These are phyloP conservation scores for Lentinula raphanica DNA, from an alignment of 768 basidiomycete genomes.

Conservation along the genomic window DNA sequence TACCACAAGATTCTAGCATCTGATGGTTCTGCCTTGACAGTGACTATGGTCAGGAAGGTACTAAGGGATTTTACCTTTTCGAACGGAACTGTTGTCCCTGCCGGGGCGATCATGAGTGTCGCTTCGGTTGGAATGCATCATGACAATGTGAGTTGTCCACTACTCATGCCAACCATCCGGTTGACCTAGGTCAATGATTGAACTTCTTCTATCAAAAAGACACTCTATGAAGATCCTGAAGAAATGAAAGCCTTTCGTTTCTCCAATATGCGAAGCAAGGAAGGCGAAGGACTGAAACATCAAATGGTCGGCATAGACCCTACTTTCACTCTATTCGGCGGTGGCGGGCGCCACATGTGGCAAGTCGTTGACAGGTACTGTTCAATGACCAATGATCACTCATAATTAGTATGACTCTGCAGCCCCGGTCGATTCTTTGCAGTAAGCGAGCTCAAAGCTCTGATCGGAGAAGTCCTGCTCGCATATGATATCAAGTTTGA, in stretches of 20 bases:
- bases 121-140: slow-evolving; percentile 9
- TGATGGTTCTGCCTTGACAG: slow-evolving; percentile 11
- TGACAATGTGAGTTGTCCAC: slow-evolving; percentile 10
- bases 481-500: slow-evolving; percentile 15
- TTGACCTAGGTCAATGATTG: too few relatives aligned
- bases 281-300: slow-evolving; percentile 7
- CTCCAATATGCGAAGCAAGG: slow-evolving; percentile 1
- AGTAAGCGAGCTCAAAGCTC: not conserved
- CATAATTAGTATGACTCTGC: too few relatives aligned
- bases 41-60: slow-evolving; percentile 9
- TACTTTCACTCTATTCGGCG: slow-evolving; percentile 12
- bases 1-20: slow-evolving; percentile 4
- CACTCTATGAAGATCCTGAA: slow-evolving; percentile 3
- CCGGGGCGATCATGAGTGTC: slow-evolving; percentile 6
- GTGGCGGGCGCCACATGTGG: slow-evolving; percentile 15
- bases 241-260: slow-evolving; percentile 6
- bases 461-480: slow-evolving; percentile 11
- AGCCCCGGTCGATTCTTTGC: slow-evolving; percentile 12
- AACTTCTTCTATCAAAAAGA: not conserved
- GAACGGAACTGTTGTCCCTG: slow-evolving; percentile 13
- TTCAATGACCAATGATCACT: not conserved
- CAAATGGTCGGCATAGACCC: slow-evolving; percentile 11
- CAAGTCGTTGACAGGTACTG: not conserved
- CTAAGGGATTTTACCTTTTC: slow-evolving; percentile 13
- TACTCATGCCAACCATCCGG: too few relatives aligned